Percentiles rank a stretch among this genome's conserved stretches.
Conservation (phyloP, 495 filamentous ascomycete species). For the Mytilinidion resinicola region DNA sequence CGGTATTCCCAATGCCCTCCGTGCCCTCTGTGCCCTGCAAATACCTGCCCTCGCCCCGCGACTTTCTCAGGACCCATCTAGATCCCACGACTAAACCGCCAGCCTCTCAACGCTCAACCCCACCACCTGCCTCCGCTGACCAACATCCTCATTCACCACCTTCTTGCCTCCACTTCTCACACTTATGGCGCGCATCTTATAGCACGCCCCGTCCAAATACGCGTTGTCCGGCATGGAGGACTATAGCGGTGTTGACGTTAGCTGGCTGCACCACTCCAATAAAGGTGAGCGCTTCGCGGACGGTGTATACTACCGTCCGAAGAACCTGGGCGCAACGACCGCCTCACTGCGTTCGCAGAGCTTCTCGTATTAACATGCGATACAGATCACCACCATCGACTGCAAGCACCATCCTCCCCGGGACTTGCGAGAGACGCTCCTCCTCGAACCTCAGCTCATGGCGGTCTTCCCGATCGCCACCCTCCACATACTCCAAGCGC, state of each 20-base stretch:
- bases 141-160: too few relatives aligned
- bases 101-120: neutral
- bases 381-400: conserved; percentile 28
- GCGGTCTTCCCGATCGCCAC: conserved; percentile 17
- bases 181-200: conserved; percentile 16
- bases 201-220: conserved; percentile 1
- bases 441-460: conserved; percentile 26
- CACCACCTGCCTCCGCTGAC: neutral
- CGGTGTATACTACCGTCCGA: neutral
- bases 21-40: too few relatives aligned
- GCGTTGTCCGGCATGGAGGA: conserved; percentile 48
- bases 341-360: neutral
- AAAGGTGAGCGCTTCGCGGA: conserved; percentile 45
- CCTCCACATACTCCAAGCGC: conserved; percentile 13
- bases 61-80: too few relatives aligned
- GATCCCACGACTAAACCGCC: too few relatives aligned
- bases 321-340: neutral
- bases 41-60: too few relatives aligned
- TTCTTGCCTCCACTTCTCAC: too few relatives aligned
- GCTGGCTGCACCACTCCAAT: conserved; percentile 64
- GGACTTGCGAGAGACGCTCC: conserved; percentile 22
- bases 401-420: conserved; percentile 28
- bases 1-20: too few relatives aligned
- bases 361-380: conserved; percentile 3
- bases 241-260: conserved; percentile 59